phyloP scores from a whole-genome alignment of 176 grass and related monocot species.

The Lolium rigidum region DNA sequence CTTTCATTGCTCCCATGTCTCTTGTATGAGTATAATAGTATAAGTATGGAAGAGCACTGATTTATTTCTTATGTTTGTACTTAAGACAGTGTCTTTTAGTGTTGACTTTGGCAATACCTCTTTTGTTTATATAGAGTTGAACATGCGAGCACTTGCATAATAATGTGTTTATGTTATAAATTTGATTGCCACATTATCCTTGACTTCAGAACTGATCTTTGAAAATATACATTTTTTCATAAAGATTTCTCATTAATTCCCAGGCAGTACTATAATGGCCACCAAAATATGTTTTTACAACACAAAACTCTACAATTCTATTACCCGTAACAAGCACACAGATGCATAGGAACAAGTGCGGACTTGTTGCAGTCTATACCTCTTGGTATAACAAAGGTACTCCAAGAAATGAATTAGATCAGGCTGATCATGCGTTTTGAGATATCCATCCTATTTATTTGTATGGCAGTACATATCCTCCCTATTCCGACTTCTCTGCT shows the following conservation, averaged over 20 bases:
- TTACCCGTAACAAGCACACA: conserved; percentile 14
- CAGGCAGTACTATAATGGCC: neutral
- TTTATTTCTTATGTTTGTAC: neutral
- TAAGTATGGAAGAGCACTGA: neutral
- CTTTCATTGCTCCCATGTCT: conserved; percentile 4
- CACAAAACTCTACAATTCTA: neutral
- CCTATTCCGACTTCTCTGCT: conserved; percentile 43
- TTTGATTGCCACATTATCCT: neutral
- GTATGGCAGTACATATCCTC: conserved; percentile 40
- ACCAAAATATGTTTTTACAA: neutral
- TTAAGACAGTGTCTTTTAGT: neutral
- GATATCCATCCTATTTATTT: neutral
- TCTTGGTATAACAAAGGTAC: too few species aligned
- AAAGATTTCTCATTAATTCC: neutral
- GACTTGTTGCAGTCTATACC: neutral
- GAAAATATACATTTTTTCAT: neutral
- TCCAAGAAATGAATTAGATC: neutral
- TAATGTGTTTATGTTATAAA: neutral
- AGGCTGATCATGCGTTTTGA: neutral
- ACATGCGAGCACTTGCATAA: conserved; percentile 25
- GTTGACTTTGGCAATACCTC: neutral
- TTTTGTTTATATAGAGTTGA: conserved; percentile 20
- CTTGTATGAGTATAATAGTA: conserved; percentile 8
- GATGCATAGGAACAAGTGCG: neutral
- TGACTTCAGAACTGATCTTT: neutral